Conservation (phyloP, 768 basidiomycete species). For the Astraeus odoratus region DNA sequence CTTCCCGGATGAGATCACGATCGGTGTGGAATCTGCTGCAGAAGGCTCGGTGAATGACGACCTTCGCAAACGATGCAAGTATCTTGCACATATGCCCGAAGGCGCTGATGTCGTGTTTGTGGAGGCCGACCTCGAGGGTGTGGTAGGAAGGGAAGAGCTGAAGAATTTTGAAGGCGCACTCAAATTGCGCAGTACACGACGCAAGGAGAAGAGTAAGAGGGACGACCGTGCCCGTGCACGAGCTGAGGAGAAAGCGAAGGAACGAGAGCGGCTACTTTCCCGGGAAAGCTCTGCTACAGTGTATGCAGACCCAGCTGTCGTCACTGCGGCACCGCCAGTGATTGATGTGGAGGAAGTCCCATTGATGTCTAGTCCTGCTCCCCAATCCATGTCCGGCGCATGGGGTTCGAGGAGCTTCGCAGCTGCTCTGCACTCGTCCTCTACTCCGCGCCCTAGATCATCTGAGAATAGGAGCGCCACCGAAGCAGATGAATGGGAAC, state of each 20-base stretch:
- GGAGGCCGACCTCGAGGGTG: slow-evolving; percentile 74
- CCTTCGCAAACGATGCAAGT: slow-evolving; percentile 90
- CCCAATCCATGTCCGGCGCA: slow-evolving; percentile 38
- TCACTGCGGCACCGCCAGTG: background rate
- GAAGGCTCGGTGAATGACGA: slow-evolving; percentile 89
- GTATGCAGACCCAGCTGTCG: slow-evolving; percentile 1
- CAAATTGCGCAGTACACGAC: slow-evolving; percentile 61
- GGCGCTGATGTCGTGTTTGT: slow-evolving; percentile 92
- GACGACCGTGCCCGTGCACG: slow-evolving; percentile 79
- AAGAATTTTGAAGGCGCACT: slow-evolving; percentile 81
- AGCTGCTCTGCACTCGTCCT: slow-evolving; percentile 55
- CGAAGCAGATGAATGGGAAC: slow-evolving; percentile 59
- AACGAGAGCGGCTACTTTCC: slow-evolving; percentile 35
- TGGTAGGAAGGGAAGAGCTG: slow-evolving; percentile 71
- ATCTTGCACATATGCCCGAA: slow-evolving; percentile 87
- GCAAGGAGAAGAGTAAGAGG: slow-evolving; percentile 77
- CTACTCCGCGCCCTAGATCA: slow-evolving; percentile 39
- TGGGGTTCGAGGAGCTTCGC: slow-evolving; percentile 84
- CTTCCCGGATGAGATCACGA: slow-evolving; percentile 76
- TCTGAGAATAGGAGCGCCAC: slow-evolving; percentile 21
- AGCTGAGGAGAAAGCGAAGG: slow-evolving; percentile 72
- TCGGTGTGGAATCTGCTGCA: slow-evolving; percentile 70
- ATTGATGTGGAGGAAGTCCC: slow-evolving; percentile 12
- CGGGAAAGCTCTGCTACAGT: slow-evolving; percentile 12
- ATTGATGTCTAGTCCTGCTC: slow-evolving; percentile 3